Evolutionary conservation across 805 yeast species (phyloP), one percentile per base, ranked within the genome.

Genomic region (Kockiozyma suomiensis): DNA sequence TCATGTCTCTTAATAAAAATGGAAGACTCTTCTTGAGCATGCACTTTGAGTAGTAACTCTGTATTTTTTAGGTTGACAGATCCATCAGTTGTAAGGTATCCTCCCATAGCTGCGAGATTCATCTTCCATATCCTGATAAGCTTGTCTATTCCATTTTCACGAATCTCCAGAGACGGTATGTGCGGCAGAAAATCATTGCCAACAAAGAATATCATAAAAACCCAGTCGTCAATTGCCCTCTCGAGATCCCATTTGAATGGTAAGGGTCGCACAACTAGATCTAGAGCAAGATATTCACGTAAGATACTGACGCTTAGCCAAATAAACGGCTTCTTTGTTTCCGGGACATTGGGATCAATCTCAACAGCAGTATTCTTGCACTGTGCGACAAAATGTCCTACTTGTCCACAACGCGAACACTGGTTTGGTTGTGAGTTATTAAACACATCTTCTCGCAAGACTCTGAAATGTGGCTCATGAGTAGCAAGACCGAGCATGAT

Each of bases 181-280:
- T 93, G 98, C 0, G 99, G 99, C 69, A 94, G 78, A 80, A 94
- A 94, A 83, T 94, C 99, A 72, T 94, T 94, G 74, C 99, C 99
- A 65, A 93, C 96, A 72, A 94, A 94, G 78, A 94, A 94, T 81
- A 98, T 93, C 92, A 94, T 87, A 68, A 94, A 94, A 15, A 94
- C 90, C 99, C 99, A 94, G 75, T 94, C 99, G 72, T 94, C 99
- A 62, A 94, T 86, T 1, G 98, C 97, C 60, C 99, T 80, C 75
- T 94, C 99, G 55, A 92, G 74, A 72, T 94, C 97, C 75, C 87
- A 91, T 21, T 84, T 81, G 70, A 88, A 86, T 1, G 90, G 82
- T 19, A 87, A 70, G 41, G 85, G 80, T 2, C 91, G 89, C 30
- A 88, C 83, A 58, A 78, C 79, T 50, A 94, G 79, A 74, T 94